A percentile compares a stretch with the other conserved stretches of the same genome.
Evolutionary conservation across 2,329 filamentous ascomycete species (phyloP).

Genomic region (Diaporthe sp.): DNA sequence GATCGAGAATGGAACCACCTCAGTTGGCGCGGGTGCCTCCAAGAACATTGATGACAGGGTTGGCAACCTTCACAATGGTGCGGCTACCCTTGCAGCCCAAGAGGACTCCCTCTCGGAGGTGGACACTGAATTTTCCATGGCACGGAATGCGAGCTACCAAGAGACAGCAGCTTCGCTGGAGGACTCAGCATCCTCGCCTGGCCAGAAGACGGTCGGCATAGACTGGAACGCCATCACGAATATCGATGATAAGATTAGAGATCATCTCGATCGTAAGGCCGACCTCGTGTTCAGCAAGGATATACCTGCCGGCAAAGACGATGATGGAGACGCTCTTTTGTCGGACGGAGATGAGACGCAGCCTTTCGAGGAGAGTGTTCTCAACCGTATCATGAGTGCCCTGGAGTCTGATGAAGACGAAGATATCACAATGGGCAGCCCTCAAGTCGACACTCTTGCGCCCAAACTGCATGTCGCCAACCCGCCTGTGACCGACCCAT

Average conservation of each 20-base stretch:
- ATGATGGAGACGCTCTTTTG: neutral
- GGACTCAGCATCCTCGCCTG: neutral
- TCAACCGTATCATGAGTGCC: neutral
- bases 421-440: neutral
- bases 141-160: neutral
- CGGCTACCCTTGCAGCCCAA: neutral
- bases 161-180: neutral
- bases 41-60: neutral
- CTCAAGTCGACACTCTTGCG: neutral
- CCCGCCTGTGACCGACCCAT: neutral
- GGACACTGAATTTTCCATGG: neutral
- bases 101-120: neutral
- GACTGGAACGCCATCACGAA: conserved; percentile 2
- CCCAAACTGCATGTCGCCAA: neutral
- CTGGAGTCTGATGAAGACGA: neutral
- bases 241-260: conserved; percentile 16
- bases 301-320: neutral
- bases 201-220: neutral
- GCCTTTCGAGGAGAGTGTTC: neutral
- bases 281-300: neutral
- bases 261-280: conserved; percentile 6
- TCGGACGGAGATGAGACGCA: conserved; percentile 1
- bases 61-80: neutral
- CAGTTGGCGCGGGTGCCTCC: neutral
- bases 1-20: neutral